A percentile compares a stretch with the other conserved stretches of the same genome.
phyloP scores from a whole-genome alignment of 345 rosid genomes.

The Salix arbutifolia region DNA sequence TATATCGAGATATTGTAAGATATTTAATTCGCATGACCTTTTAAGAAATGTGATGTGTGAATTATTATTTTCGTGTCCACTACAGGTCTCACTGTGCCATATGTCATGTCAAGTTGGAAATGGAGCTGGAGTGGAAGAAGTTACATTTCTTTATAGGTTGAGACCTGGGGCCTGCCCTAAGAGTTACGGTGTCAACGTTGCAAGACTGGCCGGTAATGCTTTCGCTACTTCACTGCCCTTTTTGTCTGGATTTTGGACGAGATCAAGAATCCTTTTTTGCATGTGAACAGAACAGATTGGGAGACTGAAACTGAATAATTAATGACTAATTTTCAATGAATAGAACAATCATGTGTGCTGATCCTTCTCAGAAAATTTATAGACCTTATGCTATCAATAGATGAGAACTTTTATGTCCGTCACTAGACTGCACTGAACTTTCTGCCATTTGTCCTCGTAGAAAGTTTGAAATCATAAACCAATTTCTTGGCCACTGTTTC shows the following conservation, averaged over 20 bases:
- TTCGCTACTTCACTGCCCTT: neutral
- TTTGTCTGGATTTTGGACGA: neutral
- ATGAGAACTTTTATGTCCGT: neutral
- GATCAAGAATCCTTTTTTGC: too few relatives aligned
- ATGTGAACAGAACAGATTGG: neutral
- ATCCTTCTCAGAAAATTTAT: neutral
- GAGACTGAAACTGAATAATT: neutral
- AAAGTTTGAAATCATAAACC: neutral
- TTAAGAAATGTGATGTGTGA: neutral
- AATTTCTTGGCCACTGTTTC: neutral
- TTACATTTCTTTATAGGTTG: slow-evolving; percentile 81
- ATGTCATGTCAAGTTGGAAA: slow-evolving; percentile 89
- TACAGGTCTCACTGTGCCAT: slow-evolving; percentile 83
- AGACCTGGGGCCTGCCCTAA: slow-evolving; percentile 87
- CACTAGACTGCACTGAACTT: neutral
- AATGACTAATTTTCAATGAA: neutral
- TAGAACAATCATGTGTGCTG: neutral
- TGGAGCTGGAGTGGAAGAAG: slow-evolving; percentile 60
- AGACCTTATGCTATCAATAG: neutral
- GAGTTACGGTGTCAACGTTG: slow-evolving; percentile 96
- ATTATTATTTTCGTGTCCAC: neutral
- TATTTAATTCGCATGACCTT: neutral
- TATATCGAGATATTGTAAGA: neutral
- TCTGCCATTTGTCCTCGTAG: too few relatives aligned
- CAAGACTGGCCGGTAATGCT: slow-evolving; percentile 80